Evolutionary conservation across 202 grass and related monocot species (phyloP).

Genomic region (Elaeis oleifera): DNA sequence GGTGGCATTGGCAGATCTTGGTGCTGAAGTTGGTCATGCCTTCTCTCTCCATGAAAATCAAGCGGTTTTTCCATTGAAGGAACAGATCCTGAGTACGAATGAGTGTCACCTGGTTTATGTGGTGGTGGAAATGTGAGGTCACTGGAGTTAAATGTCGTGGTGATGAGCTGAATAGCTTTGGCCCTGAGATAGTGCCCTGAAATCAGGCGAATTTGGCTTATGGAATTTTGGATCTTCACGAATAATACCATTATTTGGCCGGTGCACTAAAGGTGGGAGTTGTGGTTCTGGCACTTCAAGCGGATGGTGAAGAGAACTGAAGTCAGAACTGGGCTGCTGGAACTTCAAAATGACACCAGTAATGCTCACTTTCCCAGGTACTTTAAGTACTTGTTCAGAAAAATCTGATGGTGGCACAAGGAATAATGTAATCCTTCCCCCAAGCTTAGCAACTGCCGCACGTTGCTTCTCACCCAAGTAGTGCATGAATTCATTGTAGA

Average conservation of each 20-base stretch:
- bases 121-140: constrained; percentile 23
- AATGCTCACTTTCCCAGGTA: constrained; percentile 90
- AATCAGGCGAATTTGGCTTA: constrained; percentile 33
- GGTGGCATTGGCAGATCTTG: constrained; percentile 22
- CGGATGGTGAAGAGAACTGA: constrained; percentile 34
- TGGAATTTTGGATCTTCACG: constrained; percentile 25
- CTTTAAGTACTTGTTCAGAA: constrained; percentile 80
- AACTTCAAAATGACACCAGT: constrained; percentile 88
- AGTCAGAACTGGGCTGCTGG: constrained; percentile 50
- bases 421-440: constrained; percentile 75
- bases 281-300: constrained; percentile 63
- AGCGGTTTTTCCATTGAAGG: constrained; percentile 24
- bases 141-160: constrained; percentile 25
- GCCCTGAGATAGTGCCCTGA: constrained; percentile 32
- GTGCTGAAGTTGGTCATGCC: constrained; percentile 29
- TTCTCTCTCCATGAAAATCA: constrained; percentile 23
- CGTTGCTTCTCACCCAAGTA: constrained; percentile 90
- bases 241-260: constrained; percentile 17
- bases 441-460: constrained; percentile 85
- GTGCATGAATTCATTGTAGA: constrained; percentile 97
- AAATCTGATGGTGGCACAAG: constrained; percentile 92
- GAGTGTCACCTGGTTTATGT: constrained; percentile 29
- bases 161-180: constrained; percentile 35
- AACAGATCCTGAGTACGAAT: constrained; percentile 30
- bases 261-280: constrained; percentile 15